A percentile compares a stretch with the other conserved stretches of the same genome.
Evolutionary conservation across 805 yeast species (phyloP).

Genomic region (Dipodascopsis uninucleata): DNA sequence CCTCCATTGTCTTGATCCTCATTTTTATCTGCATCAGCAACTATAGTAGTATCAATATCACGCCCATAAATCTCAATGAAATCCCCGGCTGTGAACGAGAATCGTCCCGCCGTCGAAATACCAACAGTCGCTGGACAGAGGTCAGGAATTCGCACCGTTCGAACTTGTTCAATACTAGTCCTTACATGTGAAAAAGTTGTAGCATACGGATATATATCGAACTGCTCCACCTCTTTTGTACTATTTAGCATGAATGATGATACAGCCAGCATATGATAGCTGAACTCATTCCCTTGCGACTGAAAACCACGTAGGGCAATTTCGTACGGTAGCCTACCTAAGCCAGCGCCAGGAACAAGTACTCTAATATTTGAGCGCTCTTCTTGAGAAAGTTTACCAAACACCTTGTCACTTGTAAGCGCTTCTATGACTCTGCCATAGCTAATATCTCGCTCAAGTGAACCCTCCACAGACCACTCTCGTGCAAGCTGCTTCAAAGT

Average conservation of each 20-base stretch:
- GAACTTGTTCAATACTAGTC: conserved; percentile 47
- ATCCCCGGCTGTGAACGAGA: conserved; percentile 48
- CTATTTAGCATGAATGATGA: conserved; percentile 33
- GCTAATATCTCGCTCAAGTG: conserved; percentile 51
- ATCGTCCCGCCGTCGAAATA: not conserved
- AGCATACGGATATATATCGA: conserved; percentile 39
- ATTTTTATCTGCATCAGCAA: too few species aligned
- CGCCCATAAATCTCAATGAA: conserved; percentile 55
- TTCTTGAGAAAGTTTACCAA: not conserved
- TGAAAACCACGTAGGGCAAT: conserved; percentile 37
- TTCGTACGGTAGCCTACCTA: conserved; percentile 73
- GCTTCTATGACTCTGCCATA: conserved; percentile 49
- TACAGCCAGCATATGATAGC: conserved; percentile 70
- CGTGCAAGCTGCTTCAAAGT: conserved; percentile 65
- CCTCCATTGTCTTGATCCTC: conserved; percentile 6
- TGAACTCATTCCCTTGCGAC: conserved; percentile 74
- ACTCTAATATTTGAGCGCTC: conserved; percentile 37
- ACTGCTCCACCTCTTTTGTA: conserved; percentile 10
- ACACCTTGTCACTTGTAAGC: conserved; percentile 32
- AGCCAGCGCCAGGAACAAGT: conserved; percentile 83
- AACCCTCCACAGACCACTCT: conserved; percentile 64
- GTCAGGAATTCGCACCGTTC: conserved; percentile 43
- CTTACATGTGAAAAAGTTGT: conserved; percentile 68
- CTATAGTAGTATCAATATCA: too few species aligned
- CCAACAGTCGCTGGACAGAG: conserved; percentile 28